Evolutionary conservation across 1,284 basidiomycete genomes (phyloP).

Genomic region (Pulveroboletus sp.): DNA sequence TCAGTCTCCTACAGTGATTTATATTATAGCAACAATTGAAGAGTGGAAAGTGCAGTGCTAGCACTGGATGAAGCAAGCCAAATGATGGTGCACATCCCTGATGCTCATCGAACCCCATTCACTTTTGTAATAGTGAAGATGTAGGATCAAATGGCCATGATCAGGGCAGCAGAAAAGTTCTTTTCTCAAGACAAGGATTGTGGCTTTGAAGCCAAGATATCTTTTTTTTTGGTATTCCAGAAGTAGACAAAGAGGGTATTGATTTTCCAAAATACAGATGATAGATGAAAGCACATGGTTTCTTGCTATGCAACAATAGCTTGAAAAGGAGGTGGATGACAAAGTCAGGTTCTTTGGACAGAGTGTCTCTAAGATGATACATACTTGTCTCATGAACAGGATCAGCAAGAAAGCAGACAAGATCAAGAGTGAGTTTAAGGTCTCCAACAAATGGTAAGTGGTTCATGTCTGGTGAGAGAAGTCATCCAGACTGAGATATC

Average conservation of each 20-base stretch:
- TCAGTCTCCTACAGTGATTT: too few species aligned
- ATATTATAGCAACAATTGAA: slow-evolving; percentile 96
- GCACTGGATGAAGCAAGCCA: slow-evolving; percentile 78
- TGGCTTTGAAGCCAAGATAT: slow-evolving; percentile 85
- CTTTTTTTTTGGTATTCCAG: slow-evolving; percentile 3
- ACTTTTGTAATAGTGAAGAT: not conserved
- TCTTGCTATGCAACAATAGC: slow-evolving; percentile 75
- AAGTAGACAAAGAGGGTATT: not conserved
- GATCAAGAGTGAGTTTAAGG: slow-evolving; percentile 82
- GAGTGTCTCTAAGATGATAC: slow-evolving; percentile 82
- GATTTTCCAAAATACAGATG: slow-evolving; percentile 51
- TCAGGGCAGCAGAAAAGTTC: slow-evolving; percentile 84
- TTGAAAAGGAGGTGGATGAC: slow-evolving; percentile 83
- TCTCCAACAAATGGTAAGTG: slow-evolving; percentile 80
- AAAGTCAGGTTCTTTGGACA: slow-evolving; percentile 75
- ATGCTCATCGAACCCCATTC: not conserved
- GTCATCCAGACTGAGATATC: not conserved
- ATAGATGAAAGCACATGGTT: slow-evolving; percentile 84
- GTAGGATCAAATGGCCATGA: slow-evolving; percentile 67
- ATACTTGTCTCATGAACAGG: slow-evolving; percentile 70
- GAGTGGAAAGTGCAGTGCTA: slow-evolving; percentile 87
- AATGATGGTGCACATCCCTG: slow-evolving; percentile 45
- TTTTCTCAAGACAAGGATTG: slow-evolving; percentile 93
- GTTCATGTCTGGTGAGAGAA: not conserved
- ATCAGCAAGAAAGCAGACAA: slow-evolving; percentile 86